Conservation (phyloP, 2,329 filamentous ascomycete genomes). For the Pseudogymnoascus sp. region DNA sequence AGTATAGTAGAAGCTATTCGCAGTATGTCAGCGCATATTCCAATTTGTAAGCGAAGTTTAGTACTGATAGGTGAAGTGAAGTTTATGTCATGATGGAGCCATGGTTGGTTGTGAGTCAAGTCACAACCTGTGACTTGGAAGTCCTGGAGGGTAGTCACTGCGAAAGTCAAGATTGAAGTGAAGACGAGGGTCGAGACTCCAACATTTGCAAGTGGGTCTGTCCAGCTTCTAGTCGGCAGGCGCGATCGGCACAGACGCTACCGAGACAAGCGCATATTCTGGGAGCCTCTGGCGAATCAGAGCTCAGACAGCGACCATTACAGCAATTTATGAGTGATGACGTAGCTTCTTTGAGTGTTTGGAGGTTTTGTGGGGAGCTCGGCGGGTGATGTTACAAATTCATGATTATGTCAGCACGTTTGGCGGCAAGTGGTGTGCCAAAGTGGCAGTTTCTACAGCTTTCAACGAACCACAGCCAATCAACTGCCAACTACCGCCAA, state of each 20-base stretch:
- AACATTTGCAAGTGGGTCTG: not conserved
- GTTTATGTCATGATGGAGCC: not conserved
- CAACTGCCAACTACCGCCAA: not conserved
- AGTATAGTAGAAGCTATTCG: not conserved
- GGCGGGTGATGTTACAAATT: not conserved
- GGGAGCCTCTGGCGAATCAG: not conserved
- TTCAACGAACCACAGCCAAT: not conserved
- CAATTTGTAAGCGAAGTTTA: not conserved
- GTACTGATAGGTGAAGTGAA: not conserved
- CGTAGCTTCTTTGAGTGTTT: not conserved
- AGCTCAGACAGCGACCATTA: not conserved
- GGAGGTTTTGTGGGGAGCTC: not conserved
- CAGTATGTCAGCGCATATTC: not conserved
- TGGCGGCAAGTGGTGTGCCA: slow-evolving; percentile 4
- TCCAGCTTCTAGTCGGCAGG: not conserved
- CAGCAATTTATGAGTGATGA: not conserved
- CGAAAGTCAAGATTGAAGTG: not conserved
- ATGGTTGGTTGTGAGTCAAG: not conserved
- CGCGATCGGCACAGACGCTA: not conserved
- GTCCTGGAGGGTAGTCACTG: not conserved
- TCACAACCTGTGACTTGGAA: not conserved
- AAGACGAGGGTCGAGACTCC: not conserved
- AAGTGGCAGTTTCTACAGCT: not conserved
- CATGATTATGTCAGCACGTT: not conserved
- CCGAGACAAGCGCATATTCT: not conserved